phyloP scores from a whole-genome alignment of 2,329 filamentous ascomycete genomes.

The Orbilia quercus region DNA sequence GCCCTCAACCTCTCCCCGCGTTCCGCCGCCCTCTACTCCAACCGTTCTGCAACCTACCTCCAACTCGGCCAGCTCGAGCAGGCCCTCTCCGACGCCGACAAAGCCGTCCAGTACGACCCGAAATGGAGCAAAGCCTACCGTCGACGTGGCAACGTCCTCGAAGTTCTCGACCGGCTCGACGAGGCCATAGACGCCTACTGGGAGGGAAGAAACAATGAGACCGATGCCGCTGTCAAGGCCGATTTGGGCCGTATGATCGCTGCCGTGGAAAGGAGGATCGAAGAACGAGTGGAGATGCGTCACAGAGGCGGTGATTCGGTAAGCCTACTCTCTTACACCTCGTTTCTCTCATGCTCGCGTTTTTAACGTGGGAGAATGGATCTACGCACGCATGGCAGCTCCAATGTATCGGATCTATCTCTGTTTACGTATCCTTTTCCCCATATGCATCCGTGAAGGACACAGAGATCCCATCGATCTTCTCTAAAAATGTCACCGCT shows the following conservation, averaged over 20 bases:
- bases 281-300: conserved; percentile 45
- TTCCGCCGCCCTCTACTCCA: conserved; percentile 59
- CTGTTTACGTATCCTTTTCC: too few relatives aligned
- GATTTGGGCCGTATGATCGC: conserved; percentile 49
- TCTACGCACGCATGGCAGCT: conserved; percentile 36
- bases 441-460: too few relatives aligned
- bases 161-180: conserved; percentile 56
- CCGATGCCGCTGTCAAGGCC: conserved; percentile 51
- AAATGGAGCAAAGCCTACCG: conserved; percentile 59
- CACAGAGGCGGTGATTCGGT: conserved; percentile 43
- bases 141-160: conserved; percentile 58
- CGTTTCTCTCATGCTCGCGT: conserved; percentile 12
- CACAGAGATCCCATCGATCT: too few relatives aligned
- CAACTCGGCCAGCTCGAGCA: conserved; percentile 58
- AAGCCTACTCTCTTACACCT: conserved; percentile 12
- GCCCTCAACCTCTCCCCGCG: conserved; percentile 57
- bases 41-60: conserved; percentile 58
- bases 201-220: conserved; percentile 55
- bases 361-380: conserved; percentile 39
- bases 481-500: too few relatives aligned
- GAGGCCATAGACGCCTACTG: conserved; percentile 58
- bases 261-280: conserved; percentile 49
- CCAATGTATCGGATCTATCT: conserved; percentile 6
- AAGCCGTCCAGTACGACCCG: conserved; percentile 57
- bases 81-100: conserved; percentile 59